Base-by-base conservation (phyloP, 495 filamentous ascomycete species). In the Talaromyces borbonicus region DNA sequence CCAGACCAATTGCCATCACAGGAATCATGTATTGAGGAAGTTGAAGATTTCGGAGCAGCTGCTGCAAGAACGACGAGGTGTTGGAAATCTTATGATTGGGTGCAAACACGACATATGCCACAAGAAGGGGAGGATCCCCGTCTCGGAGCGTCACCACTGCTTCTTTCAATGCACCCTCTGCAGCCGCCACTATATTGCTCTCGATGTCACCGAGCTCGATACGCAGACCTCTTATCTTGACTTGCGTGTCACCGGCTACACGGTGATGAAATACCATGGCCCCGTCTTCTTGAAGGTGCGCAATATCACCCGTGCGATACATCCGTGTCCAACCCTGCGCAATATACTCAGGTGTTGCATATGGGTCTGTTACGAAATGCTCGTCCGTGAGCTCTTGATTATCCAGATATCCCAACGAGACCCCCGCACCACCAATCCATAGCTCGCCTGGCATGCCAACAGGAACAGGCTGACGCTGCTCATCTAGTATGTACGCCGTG, bases 141-240 rank as follows among this genome's bases (percentile, higher is more conserved):
- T n/a, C 42, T 20, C 59, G 52, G 4, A 60, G 14, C 1, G 59
- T 40, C 0, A 65, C 68, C 0, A 60, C 56, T 0, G 51, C 68
- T 14, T 63, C 47, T 0, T 8, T 5, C 4, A 72, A 6, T 0
- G 9, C 15, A 0, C 58, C 62, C 0, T 53, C 19, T 1, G 61
- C 40, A 0, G 52, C 38, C 1, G 45, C 8, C 2, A 73, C 2
- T 0, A 75, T 56, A 7, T 49, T 47, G 1, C 12, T 20, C 45
- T 71, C 70, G 3, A 77, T 51, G 5, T 75, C 72, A 4, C 49
- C 30, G 0, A 76, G 53, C 1, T 78, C 73, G 5, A 76, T 60
- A 1, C 73, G 68, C 3, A 71, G 16, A 0, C 74, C 74, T 1
- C 62, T 52, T 2, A 75, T 38, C 49, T 78, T 77, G 39, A 74